Evolutionary conservation across 106 monocot genomes (phyloP), one percentile per base, ranked within the genome.

Genomic region (Platanthera zijinensis): DNA sequence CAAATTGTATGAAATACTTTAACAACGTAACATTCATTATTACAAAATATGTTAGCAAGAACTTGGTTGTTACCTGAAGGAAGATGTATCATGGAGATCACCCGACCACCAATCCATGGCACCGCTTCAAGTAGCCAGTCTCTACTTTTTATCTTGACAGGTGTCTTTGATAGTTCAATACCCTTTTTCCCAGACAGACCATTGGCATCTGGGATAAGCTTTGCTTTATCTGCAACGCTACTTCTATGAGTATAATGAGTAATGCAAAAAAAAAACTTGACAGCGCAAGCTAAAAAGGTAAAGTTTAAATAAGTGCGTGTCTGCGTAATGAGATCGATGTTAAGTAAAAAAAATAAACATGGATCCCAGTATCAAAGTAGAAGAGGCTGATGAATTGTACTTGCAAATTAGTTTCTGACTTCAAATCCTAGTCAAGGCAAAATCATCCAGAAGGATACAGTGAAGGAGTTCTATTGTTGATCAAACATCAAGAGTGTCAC

Each of bases 51-150:
- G 32, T 12, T 10, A 66, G 66, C 32, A 66, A 9, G 66, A 66
- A 66, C 0, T 32, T 66, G 18, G 57, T 46, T 21, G 53, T 74
- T 87, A 97, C 96, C 96, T 72, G 96, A 84, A 67, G 96, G 96
- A 10, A 87, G 49, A 83, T 97, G 96, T 53, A 70, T 77, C 93
- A 97, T 97, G 56, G 96, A 97, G 75, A 91, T 89, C 52, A 94
- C 83, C 64, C 96, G 81, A 68, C 96, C 96, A 3, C 96, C 96
- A 79, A 94, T 84, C 91, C 94, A 97, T 14, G 96, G 96, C 5
- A 97, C 91, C 30, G 94, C 67, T 80, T 91, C 86, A 71, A 97
- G 84, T 32, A 52, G 18, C 96, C 96, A 97, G 51, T 93, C 87
- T 69, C 91, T 89, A 80, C 89, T 86, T 78, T 89, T 91, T 63